A percentile compares a stretch with the other conserved stretches of the same genome.
These are phyloP conservation scores for Ceratocystis diversiconidia DNA, from an alignment of 2,329 filamentous ascomycete genomes.

Conservation along the genomic window DNA sequence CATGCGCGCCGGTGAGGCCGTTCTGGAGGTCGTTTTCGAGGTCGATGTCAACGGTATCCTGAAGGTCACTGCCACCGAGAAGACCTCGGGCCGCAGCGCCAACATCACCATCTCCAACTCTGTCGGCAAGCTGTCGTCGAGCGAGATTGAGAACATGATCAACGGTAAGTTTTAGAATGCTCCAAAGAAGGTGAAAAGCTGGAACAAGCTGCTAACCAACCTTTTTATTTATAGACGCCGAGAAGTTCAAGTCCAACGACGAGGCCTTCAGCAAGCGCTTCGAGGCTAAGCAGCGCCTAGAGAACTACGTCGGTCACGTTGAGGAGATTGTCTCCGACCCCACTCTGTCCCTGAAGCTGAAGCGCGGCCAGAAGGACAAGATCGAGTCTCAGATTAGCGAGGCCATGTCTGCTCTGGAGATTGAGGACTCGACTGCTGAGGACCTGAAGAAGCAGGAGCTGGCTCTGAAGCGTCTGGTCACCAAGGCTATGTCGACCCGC, in stretches of 20 bases:
- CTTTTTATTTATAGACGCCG: slow-evolving; percentile 48
- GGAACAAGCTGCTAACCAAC: slow-evolving; percentile 12
- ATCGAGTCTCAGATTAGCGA: slow-evolving; percentile 94
- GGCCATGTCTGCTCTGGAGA: slow-evolving; percentile 92
- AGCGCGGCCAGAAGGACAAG: slow-evolving; percentile 99
- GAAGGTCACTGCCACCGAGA: slow-evolving; percentile 98
- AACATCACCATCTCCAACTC: slow-evolving; percentile 99
- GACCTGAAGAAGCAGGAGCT: slow-evolving; percentile 99
- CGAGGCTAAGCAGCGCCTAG: slow-evolving; percentile 96
- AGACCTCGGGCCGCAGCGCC: slow-evolving; percentile 91
- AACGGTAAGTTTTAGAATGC: slow-evolving; percentile 40
- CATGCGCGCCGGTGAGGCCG: slow-evolving; percentile 87
- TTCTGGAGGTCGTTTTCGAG: slow-evolving; percentile 96
- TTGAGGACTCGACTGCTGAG: slow-evolving; percentile 80
- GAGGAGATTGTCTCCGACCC: slow-evolving; percentile 99
- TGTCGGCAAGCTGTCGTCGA: slow-evolving; percentile 88
- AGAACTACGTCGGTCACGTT: slow-evolving; percentile 96
- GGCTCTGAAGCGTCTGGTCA: slow-evolving; percentile 91
- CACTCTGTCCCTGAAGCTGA: slow-evolving; percentile 88
- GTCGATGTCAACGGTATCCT: slow-evolving; percentile 99
- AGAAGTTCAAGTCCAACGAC: slow-evolving; percentile 97
- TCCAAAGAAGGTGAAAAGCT: not conserved
- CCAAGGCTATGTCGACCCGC: slow-evolving; percentile 92
- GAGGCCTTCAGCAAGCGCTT: slow-evolving; percentile 99
- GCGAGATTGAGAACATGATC: slow-evolving; percentile 97